A percentile compares a stretch with the other conserved stretches of the same genome.
Conservation (phyloP, 2,329 filamentous ascomycete species). For the Colletotrichum sp. region DNA sequence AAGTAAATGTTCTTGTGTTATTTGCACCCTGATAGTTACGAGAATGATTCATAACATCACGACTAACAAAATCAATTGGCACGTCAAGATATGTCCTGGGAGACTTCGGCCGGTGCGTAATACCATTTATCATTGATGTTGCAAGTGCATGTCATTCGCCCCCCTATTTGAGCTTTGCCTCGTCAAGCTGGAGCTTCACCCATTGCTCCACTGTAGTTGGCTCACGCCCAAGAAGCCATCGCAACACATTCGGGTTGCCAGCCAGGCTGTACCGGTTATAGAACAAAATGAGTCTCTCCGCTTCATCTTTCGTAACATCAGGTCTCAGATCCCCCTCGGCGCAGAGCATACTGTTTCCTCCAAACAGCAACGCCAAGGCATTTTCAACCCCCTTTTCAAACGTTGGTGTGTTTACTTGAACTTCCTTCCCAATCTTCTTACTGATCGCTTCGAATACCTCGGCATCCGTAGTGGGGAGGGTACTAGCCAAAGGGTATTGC, state of each 20-base stretch:
- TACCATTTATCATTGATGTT: background rate
- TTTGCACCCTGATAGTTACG: background rate
- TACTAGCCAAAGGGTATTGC: background rate
- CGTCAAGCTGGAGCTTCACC: background rate
- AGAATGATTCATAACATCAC: background rate
- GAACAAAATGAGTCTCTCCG: background rate
- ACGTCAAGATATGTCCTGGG: fast-evolving
- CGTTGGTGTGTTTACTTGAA: background rate
- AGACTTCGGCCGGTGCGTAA: background rate
- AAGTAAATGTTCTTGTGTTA: background rate
- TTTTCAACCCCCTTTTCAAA: background rate
- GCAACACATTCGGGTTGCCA: background rate
- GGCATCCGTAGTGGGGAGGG: background rate
- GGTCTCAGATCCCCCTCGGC: background rate
- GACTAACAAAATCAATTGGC: background rate
- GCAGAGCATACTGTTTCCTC: background rate
- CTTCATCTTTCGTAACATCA: background rate
- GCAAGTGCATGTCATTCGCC: background rate
- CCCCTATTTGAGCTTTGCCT: background rate
- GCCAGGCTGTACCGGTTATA: background rate
- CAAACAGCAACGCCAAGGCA: background rate
- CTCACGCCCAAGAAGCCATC: background rate
- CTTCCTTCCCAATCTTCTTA: background rate
- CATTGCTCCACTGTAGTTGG: background rate
- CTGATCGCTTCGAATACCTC: background rate